These are phyloP conservation scores for Carpinus fangiana DNA, from an alignment of 306 rosid genomes.

Conservation along the genomic window DNA sequence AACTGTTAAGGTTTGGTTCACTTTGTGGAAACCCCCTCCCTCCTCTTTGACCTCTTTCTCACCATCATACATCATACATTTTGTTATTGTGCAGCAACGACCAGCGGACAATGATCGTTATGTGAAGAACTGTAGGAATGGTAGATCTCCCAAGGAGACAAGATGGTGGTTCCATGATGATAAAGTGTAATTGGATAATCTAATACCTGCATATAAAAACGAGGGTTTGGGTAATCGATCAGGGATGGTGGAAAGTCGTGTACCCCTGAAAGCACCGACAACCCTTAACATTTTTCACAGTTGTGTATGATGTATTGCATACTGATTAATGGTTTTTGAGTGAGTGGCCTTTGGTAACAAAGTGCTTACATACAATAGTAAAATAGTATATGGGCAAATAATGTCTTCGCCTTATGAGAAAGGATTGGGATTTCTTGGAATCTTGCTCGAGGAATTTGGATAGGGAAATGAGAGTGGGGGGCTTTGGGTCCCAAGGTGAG, in stretches of 20 bases:
- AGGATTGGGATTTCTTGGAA: no score
- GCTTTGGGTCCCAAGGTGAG: no score
- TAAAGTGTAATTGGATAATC: slow-evolving; percentile 24
- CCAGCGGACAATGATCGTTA: slow-evolving; percentile 42
- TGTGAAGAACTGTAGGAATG: slow-evolving; percentile 43
- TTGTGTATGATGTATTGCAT: not conserved
- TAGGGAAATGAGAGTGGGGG: no score
- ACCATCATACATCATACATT: no score
- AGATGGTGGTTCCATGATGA: slow-evolving; percentile 53
- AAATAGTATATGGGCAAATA: not conserved
- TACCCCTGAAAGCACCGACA: not conserved
- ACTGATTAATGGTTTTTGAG: not conserved
- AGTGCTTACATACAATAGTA: not conserved
- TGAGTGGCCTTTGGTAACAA: not conserved
- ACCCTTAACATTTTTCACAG: slow-evolving; percentile 3
- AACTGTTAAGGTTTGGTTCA: slow-evolving; percentile 35
- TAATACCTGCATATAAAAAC: slow-evolving; percentile 9
- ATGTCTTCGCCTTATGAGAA: not conserved
- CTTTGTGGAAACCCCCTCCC: not conserved
- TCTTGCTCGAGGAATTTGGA: no score
- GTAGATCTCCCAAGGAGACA: slow-evolving; percentile 48
- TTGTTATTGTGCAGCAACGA: slow-evolving; percentile 35
- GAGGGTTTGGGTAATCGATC: not conserved
- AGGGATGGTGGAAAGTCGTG: not conserved
- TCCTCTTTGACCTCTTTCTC: not conserved